These are phyloP conservation scores for Globisporangium splendens DNA, from an alignment of 352 stramenopile genomes.

Conservation along the genomic window DNA sequence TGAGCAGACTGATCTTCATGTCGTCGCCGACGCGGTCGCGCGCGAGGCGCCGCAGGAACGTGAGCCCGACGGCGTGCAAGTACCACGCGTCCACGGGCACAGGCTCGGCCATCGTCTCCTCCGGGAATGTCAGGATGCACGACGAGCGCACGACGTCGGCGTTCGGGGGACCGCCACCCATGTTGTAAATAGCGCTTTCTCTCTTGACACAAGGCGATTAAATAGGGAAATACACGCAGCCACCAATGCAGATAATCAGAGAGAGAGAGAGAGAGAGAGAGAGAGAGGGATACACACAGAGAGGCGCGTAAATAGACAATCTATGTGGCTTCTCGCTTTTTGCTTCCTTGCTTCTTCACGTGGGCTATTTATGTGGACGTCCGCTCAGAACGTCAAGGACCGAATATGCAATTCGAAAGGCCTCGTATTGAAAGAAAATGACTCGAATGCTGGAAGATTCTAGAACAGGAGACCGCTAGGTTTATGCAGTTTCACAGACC, in stretches of 20 bases:
- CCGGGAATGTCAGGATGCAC: conserved; percentile 81
- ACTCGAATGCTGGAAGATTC: no score
- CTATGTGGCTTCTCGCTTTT: background rate
- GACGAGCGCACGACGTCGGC: conserved; percentile 77
- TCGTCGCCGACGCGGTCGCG: conserved; percentile 66
- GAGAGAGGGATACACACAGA: no score
- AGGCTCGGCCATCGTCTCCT: conserved; percentile 59
- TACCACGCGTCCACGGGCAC: conserved; percentile 85
- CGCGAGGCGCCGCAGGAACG: conserved; percentile 65
- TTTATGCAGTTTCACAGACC: no score
- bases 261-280: no score
- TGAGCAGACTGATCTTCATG: conserved; percentile 52
- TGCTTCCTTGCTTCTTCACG: conserved; percentile 7
- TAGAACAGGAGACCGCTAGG: no score
- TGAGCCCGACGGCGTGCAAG: conserved; percentile 62
- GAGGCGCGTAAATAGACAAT: no score
- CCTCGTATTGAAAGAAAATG: no score
- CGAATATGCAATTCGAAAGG: no score
- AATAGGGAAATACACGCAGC: conserved; percentile 3
- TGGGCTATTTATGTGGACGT: background rate
- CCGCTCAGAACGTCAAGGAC: no score
- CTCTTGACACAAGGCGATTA: conserved; percentile 1
- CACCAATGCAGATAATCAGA: no score
- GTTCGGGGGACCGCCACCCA: conserved; percentile 66
- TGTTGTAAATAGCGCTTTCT: conserved; percentile 11